Evolutionary conservation across 148 eudicot genomes (phyloP).

Genomic region (Salicornia ramosissima): DNA sequence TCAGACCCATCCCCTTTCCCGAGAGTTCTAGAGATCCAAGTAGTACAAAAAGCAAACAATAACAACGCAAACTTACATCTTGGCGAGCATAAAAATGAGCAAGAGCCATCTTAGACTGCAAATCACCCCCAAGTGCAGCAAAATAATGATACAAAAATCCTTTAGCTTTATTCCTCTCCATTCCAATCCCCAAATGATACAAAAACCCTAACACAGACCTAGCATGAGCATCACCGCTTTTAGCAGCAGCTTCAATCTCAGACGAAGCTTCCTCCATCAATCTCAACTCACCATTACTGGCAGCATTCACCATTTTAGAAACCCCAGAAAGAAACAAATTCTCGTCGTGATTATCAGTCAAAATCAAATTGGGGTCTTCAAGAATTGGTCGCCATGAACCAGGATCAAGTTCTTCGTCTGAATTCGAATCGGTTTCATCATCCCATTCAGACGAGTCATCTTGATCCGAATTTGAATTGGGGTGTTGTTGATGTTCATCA

Average conservation of each 20-base stretch:
- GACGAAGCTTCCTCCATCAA: slow-evolving; percentile 56
- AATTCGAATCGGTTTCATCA: slow-evolving; percentile 50
- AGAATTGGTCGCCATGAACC: slow-evolving; percentile 75
- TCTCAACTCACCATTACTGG: slow-evolving; percentile 45
- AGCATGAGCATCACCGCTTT: slow-evolving; percentile 51
- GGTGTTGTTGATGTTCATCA: slow-evolving; percentile 20
- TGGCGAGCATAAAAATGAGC: slow-evolving; percentile 80
- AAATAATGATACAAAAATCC: slow-evolving; percentile 71
- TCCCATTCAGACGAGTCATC: slow-evolving; percentile 55
- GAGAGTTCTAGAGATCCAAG: too few species aligned
- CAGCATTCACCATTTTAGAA: slow-evolving; percentile 47
- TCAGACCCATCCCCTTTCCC: too few species aligned
- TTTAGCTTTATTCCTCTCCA: slow-evolving; percentile 52
- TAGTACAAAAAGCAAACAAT: neutral
- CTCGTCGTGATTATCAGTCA: slow-evolving; percentile 9
- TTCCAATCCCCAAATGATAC: slow-evolving; percentile 65
- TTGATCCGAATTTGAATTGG: slow-evolving; percentile 20
- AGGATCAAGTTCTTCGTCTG: slow-evolving; percentile 66
- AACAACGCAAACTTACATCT: slow-evolving; percentile 41
- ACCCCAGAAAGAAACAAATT: slow-evolving; percentile 44
- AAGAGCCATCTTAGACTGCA: slow-evolving; percentile 83
- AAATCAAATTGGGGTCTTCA: slow-evolving; percentile 27
- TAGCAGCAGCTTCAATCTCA: slow-evolving; percentile 64
- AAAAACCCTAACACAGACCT: slow-evolving; percentile 79
- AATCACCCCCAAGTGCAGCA: slow-evolving; percentile 65